These are phyloP conservation scores for Kwoniella dejecticola DNA, from an alignment of 768 basidiomycete genomes.

Conservation along the genomic window DNA sequence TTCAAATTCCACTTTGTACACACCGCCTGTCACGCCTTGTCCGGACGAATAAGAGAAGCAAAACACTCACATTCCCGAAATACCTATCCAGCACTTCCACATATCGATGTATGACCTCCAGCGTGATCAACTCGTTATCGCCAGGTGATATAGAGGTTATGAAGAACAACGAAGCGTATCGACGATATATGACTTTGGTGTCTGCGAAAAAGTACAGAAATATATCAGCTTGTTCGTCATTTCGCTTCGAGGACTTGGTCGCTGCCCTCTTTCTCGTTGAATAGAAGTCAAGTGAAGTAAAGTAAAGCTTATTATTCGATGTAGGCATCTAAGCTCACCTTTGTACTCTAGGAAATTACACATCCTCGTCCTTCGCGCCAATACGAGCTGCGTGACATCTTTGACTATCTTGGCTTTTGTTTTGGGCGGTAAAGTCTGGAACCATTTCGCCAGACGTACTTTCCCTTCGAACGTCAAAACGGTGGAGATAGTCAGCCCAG, in stretches of 20 bases:
- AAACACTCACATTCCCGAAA: conserved; percentile 77
- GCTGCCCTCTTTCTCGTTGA: too few relatives aligned
- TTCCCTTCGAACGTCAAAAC: too few relatives aligned
- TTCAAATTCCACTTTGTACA: too few relatives aligned
- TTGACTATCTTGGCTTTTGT: conserved; percentile 87
- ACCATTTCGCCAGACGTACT: conserved; percentile 95
- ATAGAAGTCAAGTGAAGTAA: too few relatives aligned
- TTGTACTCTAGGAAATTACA: conserved; percentile 98
- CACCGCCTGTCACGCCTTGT: too few relatives aligned
- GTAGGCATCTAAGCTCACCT: conserved; percentile 61
- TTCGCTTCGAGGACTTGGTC: too few relatives aligned
- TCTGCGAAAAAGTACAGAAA: conserved; percentile 60
- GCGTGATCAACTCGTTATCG: conserved; percentile 88
- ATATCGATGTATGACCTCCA: conserved; percentile 92
- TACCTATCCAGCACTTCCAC: conserved; percentile 82
- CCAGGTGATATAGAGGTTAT: conserved; percentile 77
- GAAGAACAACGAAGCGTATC: conserved; percentile 95
- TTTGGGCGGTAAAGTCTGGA: conserved; percentile 76
- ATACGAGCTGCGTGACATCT: conserved; percentile 90
- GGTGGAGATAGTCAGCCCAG: too few relatives aligned
- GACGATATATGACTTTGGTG: conserved; percentile 86
- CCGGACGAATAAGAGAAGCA: background rate
- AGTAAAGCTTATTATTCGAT: background rate
- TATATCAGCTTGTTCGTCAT: too few relatives aligned
- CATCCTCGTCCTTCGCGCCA: conserved; percentile 83